Percentiles rank a stretch among this genome's conserved stretches.
Conservation (phyloP, 2,329 filamentous ascomycete genomes). For the Dothidotthia symphoricarpi region DNA sequence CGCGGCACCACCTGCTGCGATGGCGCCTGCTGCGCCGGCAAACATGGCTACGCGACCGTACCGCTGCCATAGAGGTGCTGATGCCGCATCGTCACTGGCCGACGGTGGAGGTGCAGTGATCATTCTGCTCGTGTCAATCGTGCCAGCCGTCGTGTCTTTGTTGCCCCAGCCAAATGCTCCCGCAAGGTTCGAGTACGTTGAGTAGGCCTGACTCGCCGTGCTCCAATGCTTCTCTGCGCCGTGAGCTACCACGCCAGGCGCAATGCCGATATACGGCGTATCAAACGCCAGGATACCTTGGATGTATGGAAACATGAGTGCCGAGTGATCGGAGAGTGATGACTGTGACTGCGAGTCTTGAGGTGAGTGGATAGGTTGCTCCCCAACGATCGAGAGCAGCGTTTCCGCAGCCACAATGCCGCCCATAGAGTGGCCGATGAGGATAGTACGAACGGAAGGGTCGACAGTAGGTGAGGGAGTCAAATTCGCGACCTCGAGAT, state of each 20-base stretch:
- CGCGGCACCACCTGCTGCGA: constrained; percentile 78
- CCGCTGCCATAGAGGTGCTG: constrained; percentile 61
- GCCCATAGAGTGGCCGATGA: constrained; percentile 82
- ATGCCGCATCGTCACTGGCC: constrained; percentile 46
- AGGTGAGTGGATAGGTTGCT: constrained; percentile 37
- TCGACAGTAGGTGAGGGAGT: constrained; percentile 83
- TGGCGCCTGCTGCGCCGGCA: constrained; percentile 75
- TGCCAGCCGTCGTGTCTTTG: constrained; percentile 13
- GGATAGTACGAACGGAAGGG: constrained; percentile 75
- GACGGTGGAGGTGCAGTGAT: constrained; percentile 41
- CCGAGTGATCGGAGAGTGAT: constrained; percentile 48
- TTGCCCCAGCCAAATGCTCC: constrained; percentile 62
- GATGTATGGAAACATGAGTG: constrained; percentile 89
- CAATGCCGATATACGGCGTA: constrained; percentile 84
- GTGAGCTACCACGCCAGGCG: constrained; percentile 79
- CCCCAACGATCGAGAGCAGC: constrained; percentile 70
- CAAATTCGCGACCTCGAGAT: constrained; percentile 79
- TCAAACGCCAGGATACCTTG: constrained; percentile 90
- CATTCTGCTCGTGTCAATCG: constrained; percentile 37
- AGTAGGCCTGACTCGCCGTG: constrained; percentile 67
- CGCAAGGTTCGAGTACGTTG: constrained; percentile 63
- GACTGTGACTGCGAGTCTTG: constrained; percentile 38
- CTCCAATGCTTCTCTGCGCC: constrained; percentile 84
- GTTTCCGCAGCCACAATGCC: constrained; percentile 94
- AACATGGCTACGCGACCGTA: constrained; percentile 86